Conservation (phyloP, 768 basidiomycete genomes). For the Naganishia friedmannii region DNA sequence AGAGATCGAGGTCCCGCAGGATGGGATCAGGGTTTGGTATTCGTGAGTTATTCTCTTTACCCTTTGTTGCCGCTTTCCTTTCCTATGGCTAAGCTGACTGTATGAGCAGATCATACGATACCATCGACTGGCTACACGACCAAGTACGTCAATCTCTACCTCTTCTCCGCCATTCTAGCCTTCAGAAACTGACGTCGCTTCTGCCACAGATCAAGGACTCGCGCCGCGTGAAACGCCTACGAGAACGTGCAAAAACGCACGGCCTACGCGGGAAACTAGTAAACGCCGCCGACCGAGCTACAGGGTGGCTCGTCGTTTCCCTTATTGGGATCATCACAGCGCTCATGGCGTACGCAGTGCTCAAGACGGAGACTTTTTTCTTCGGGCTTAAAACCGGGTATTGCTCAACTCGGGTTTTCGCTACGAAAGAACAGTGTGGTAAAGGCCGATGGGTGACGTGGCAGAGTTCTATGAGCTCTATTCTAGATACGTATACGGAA, state of each 20-base stretch:
- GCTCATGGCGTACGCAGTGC: slow-evolving; percentile 77
- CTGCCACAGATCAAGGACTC: slow-evolving; percentile 75
- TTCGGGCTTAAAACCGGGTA: slow-evolving; percentile 93
- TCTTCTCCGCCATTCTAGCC: slow-evolving; percentile 32
- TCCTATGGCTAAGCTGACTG: too few relatives aligned
- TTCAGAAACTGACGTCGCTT: slow-evolving; percentile 6
- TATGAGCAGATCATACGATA: slow-evolving; percentile 61
- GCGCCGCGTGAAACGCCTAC: slow-evolving; percentile 69
- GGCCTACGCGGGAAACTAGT: slow-evolving; percentile 67
- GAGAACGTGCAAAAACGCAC: slow-evolving; percentile 55
- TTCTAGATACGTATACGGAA: slow-evolving; percentile 75
- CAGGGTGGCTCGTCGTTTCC: slow-evolving; percentile 87
- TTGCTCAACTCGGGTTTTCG: slow-evolving; percentile 68
- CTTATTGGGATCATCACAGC: slow-evolving; percentile 84
- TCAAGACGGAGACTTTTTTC: slow-evolving; percentile 78
- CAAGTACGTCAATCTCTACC: slow-evolving; percentile 54
- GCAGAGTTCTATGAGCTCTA: slow-evolving; percentile 53
- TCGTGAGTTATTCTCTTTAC: slow-evolving; percentile 38
- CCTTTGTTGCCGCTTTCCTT: slow-evolving; percentile 1
- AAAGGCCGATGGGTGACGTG: slow-evolving; percentile 58
- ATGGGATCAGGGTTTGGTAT: slow-evolving; percentile 64
- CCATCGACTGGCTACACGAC: slow-evolving; percentile 95
- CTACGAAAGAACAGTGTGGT: slow-evolving; percentile 70
- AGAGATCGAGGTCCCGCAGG: slow-evolving; percentile 46
- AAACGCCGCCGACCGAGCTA: slow-evolving; percentile 67